A percentile compares a stretch with the other conserved stretches of the same genome.
Conservation (phyloP, 805 yeast genomes). For the Candida maesae region DNA sequence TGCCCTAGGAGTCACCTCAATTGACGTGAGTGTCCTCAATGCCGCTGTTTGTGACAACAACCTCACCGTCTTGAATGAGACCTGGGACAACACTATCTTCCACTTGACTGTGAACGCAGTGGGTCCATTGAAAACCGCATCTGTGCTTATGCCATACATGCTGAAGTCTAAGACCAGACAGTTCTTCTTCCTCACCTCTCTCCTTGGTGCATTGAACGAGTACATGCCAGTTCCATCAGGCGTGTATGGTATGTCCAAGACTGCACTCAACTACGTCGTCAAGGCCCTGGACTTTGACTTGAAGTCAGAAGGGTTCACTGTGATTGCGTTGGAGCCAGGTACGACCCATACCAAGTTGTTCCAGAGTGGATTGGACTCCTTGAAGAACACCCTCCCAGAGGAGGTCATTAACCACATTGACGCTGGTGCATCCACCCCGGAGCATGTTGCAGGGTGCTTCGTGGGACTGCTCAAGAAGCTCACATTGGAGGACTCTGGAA, state of each 20-base stretch:
- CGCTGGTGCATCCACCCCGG: too few species aligned
- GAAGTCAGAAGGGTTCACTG: slow-evolving; percentile 23
- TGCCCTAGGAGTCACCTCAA: slow-evolving; percentile 8
- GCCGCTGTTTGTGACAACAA: slow-evolving; percentile 11
- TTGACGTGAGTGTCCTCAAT: slow-evolving; percentile 16
- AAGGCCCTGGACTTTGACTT: slow-evolving; percentile 28
- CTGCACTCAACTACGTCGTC: slow-evolving; percentile 33
- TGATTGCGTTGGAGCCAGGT: neutral
- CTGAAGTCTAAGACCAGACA: slow-evolving; percentile 22
- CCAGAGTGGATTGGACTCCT: too few species aligned
- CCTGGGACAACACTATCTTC: slow-evolving; percentile 5
- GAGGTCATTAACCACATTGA: too few species aligned
- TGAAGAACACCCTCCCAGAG: too few species aligned
- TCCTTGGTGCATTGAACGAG: slow-evolving; percentile 26
- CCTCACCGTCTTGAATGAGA: slow-evolving; percentile 1
- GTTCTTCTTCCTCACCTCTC: slow-evolving; percentile 29
- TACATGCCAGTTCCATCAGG: slow-evolving; percentile 16
- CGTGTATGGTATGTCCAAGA: slow-evolving; percentile 38
- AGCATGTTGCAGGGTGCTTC: too few species aligned
- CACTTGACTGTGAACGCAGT: slow-evolving; percentile 25
- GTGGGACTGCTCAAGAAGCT: too few species aligned
- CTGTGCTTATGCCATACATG: slow-evolving; percentile 24
- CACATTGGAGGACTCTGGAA: too few species aligned
- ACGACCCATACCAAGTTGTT: neutral
- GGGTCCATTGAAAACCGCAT: slow-evolving; percentile 25